phyloP scores from a whole-genome alignment of 2,329 filamentous ascomycete genomes.

The Mollisia scopiformis region DNA sequence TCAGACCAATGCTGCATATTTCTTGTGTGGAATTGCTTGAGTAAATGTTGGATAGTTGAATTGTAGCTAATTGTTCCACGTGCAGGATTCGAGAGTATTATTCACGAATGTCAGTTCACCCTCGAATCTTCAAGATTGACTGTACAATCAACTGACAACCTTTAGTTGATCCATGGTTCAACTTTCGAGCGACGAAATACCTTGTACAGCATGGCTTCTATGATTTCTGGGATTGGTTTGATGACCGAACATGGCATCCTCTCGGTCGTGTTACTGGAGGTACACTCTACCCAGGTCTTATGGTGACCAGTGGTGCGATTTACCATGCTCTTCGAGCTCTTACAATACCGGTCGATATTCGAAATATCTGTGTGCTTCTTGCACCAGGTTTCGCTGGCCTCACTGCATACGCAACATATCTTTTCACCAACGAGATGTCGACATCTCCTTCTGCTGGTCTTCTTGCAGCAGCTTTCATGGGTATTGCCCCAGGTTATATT shows the following conservation, averaged over 20 bases:
- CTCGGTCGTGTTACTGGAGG: constrained; percentile 97
- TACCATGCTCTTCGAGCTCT: constrained; percentile 91
- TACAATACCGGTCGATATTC: constrained; percentile 92
- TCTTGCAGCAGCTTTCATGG: constrained; percentile 94
- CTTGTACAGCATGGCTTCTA: constrained; percentile 96
- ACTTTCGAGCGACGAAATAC: constrained; percentile 98
- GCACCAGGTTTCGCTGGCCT: constrained; percentile 93
- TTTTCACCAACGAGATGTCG: constrained; percentile 96
- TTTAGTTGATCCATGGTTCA: constrained; percentile 98
- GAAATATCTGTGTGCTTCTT: constrained; percentile 97
- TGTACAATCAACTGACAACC: constrained; percentile 32
- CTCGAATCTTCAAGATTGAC: constrained; percentile 26
- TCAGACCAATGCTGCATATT: no score
- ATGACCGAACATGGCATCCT: constrained; percentile 99
- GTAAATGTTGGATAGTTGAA: no score
- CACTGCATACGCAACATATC: constrained; percentile 90
- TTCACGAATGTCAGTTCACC: constrained; percentile 88
- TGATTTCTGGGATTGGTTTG: constrained; percentile 99
- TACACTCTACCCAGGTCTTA: constrained; percentile 96
- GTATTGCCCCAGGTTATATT: constrained; percentile 96
- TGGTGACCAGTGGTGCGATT: constrained; percentile 98
- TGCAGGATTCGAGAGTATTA: constrained; percentile 95
- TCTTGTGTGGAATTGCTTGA: no score
- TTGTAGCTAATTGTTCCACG: constrained; percentile 31
- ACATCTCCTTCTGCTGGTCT: constrained; percentile 93